A percentile compares a stretch with the other conserved stretches of the same genome.
phyloP scores from a whole-genome alignment of 208 protist species.

The Eutreptiella sp. region DNA sequence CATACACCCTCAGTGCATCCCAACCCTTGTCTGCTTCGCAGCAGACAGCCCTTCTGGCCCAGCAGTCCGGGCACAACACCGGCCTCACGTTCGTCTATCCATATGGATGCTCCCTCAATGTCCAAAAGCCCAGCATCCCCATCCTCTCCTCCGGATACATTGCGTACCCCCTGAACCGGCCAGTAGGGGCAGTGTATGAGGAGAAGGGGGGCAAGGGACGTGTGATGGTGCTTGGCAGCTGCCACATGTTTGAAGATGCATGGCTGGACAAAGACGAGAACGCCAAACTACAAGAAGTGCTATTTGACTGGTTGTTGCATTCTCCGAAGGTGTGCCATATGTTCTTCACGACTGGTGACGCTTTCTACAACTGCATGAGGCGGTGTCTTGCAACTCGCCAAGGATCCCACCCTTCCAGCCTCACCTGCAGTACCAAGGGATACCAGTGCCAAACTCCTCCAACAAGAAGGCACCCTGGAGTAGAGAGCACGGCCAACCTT shows the following conservation, averaged over 20 bases:
- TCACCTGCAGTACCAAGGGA: too few species aligned
- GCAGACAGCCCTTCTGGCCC: too few species aligned
- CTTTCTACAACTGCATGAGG: too few species aligned
- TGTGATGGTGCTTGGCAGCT: conserved; percentile 75
- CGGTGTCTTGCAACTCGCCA: too few species aligned
- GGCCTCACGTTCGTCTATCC: conserved; percentile 86
- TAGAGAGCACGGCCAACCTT: too few species aligned
- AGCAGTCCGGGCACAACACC: conserved; percentile 33
- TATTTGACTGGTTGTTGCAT: conserved; percentile 76
- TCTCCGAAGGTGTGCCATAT: too few species aligned
- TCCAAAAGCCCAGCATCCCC: conserved; percentile 81
- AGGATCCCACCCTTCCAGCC: too few species aligned
- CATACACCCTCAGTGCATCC: conserved; percentile 10
- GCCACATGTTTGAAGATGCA: conserved; percentile 77
- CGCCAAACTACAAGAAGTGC: conserved; percentile 61
- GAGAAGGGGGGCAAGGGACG: conserved; percentile 71
- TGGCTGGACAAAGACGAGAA: conserved; percentile 91
- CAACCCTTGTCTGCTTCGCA: too few species aligned
- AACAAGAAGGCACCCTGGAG: too few species aligned
- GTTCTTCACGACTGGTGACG: background rate
- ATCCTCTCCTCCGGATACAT: conserved; percentile 87
- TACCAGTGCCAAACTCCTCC: too few species aligned
- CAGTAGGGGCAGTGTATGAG: conserved; percentile 73
- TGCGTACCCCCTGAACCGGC: conserved; percentile 87
- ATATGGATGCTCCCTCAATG: conserved; percentile 84